Evolutionary conservation across 352 stramenopile genomes (phyloP), one percentile per base, ranked within the genome.

Genomic region (Phytophthora uliginosa): DNA sequence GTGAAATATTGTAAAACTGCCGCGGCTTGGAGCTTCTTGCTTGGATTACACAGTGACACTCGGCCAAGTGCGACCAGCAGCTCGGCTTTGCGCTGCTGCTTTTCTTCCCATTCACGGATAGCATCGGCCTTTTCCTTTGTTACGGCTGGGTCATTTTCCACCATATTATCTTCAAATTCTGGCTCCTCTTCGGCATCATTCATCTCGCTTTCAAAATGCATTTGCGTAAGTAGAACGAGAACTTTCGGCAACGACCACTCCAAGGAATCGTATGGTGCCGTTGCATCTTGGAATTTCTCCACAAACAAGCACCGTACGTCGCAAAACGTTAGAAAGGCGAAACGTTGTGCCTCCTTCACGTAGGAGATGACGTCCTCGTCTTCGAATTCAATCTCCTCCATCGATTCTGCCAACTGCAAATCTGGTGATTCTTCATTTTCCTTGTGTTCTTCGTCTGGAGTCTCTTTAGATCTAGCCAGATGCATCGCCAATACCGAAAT

Each of bases 131-230:
- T 80, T 59, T 79, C 68, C 38, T 79, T 58, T 42, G 56, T 42
- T 31, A 56, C 47, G 4, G 51, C 54, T 26, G 59, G 45, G 18
- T 74, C 72, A 50, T 67, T 61, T 8, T 81, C 53, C n/a, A 54
- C 53, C 18, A 28, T 51, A 38, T 63, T 51, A 22, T 84, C 66
- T 65, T 82, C 64, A 75, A 76, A 72, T 70, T 79, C 63, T 42
- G 76, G 62, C 31, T 82, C 73, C 22, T 84, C 74, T 69, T 94
- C 86, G 10, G 74, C 78, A 10, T 94, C 76, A 20, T 89, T 78
- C 53, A 77, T 95, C 54, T 90, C 84, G 56, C 82, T 89, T 61
- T 96, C 88, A 69, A 95, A 97, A 68, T 93, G 90, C 74, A 92
- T 92, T 64, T 95, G 89, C 7, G 85, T 92, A 7, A 97, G 69